Evolutionary conservation across 768 basidiomycete genomes (phyloP), one percentile per base, ranked within the genome.

Genomic region (Amanita pallidorosea): DNA sequence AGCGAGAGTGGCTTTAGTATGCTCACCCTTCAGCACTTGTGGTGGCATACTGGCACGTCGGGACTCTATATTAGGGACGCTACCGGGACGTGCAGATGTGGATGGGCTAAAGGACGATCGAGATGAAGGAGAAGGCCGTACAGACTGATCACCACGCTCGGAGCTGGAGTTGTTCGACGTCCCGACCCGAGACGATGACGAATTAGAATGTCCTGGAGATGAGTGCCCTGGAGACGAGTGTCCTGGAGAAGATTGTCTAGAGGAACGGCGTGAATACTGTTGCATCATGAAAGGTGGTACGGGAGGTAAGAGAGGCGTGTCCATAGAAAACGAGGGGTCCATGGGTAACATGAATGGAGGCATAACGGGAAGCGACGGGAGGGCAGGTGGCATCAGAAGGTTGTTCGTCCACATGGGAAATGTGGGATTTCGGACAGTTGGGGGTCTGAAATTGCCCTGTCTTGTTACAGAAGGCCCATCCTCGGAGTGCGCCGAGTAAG

Each of bases 241-340:
- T 7, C 63, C 61, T 17, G 66, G 65, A 3, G 70, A 70, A 2
- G 65, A 62, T 22, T 67, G 57, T 54, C 64, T 59, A 36, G 68
- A 66, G 20, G 49, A 50, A 45, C 62, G 65, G 20, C 73, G 70
- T 27, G 77, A 71, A 51, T 72, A 78, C 52, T 78, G 73, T 49
- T 78, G 77, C 67, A 83, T 73, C 81, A 86, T 85, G 64, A 87
- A 88, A 11, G 85, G 83, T 20, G 85, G 76, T 1, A 79, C 72
- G 5, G 85, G 85, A 8, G 85, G 85, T 27, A 88, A 70, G 8
- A 88, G 67, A 6, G 85, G 82, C 74, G 78, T 77, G 55, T 85
- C 81, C 65, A 79, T 67, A 49, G 72, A 65, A 51, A 69, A 72
- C 36, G 73, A 44, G 23, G 42, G 50, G 20, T 51, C 50, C 20